These are phyloP conservation scores for Scytalidium lignicola DNA, from an alignment of 2,329 filamentous ascomycete genomes.

Conservation along the genomic window DNA sequence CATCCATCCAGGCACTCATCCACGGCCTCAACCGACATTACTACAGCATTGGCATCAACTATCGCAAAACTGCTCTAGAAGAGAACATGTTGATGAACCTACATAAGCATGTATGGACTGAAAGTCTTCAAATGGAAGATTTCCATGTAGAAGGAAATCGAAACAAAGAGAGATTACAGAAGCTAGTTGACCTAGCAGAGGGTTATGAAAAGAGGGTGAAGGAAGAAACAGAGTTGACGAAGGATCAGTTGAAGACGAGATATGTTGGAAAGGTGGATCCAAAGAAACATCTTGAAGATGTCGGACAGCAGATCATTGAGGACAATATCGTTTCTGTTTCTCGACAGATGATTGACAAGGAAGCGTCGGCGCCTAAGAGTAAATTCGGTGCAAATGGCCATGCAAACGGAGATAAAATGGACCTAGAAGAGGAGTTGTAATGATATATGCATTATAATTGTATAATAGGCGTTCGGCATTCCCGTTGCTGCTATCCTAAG, in stretches of 20 bases:
- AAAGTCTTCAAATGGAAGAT: slow-evolving; percentile 94
- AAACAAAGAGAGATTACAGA: slow-evolving; percentile 84
- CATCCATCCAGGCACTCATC: slow-evolving; percentile 98
- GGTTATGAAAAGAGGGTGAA: slow-evolving; percentile 98
- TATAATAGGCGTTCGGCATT: slow-evolving; percentile 29
- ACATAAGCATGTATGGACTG: slow-evolving; percentile 99
- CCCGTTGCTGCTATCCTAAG: neutral
- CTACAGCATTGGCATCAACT: slow-evolving; percentile 98
- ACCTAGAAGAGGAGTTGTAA: slow-evolving; percentile 29
- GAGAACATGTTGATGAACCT: slow-evolving; percentile 99
- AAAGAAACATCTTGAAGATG: slow-evolving; percentile 98
- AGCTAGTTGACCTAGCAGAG: slow-evolving; percentile 83
- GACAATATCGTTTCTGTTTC: slow-evolving; percentile 99
- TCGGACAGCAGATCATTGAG: slow-evolving; percentile 94
- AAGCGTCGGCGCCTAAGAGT: slow-evolving; percentile 83
- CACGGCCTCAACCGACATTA: slow-evolving; percentile 98
- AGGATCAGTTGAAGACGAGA: slow-evolving; percentile 96
- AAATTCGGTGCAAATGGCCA: slow-evolving; percentile 45
- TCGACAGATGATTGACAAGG: slow-evolving; percentile 98
- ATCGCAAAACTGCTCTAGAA: slow-evolving; percentile 93
- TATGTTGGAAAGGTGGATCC: slow-evolving; percentile 98
- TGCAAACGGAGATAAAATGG: slow-evolving; percentile 24
- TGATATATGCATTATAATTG: slow-evolving; percentile 34
- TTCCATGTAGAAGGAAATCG: slow-evolving; percentile 78
- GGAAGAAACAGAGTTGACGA: slow-evolving; percentile 94